Conservation (phyloP, 768 basidiomycete genomes). For the Lactarius evosmus region DNA sequence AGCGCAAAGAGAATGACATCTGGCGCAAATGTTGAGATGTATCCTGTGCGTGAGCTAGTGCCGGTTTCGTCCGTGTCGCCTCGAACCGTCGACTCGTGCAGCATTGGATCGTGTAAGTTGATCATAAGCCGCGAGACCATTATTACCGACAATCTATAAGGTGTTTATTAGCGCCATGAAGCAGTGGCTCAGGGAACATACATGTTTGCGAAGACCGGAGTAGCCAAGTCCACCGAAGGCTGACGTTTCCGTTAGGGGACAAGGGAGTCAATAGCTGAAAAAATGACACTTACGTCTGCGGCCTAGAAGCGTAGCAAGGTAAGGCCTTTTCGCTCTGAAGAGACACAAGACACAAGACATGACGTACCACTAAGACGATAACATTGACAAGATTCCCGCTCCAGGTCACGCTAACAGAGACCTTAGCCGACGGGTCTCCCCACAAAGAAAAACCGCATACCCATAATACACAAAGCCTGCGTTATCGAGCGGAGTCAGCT, state of each 20-base stretch:
- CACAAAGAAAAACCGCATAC: constrained; percentile 4
- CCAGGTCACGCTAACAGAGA: constrained; percentile 13
- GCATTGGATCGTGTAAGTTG: constrained; percentile 20
- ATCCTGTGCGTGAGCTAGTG: neutral
- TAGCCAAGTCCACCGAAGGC: neutral
- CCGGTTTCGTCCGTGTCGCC: neutral
- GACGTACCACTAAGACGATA: constrained; percentile 16
- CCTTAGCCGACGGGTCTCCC: neutral
- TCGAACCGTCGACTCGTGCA: neutral
- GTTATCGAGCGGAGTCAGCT: neutral
- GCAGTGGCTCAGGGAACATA: neutral
- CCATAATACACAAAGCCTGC: constrained; percentile 23
- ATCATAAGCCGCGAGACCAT: constrained; percentile 25
- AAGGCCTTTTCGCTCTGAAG: neutral
- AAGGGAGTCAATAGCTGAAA: neutral
- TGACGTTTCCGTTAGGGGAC: neutral
- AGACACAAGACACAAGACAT: neutral
- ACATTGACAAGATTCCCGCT: constrained; percentile 20
- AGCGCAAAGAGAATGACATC: neutral
- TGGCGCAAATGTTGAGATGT: constrained; percentile 9
- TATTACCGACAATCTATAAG: constrained; percentile 16
- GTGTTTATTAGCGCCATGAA: neutral
- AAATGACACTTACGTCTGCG: neutral
- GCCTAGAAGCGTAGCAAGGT: neutral
- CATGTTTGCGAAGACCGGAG: constrained; percentile 15